Evolutionary conservation across 805 yeast species (phyloP), one percentile per base, ranked within the genome.

Genomic region (Clavispora vitiphila): DNA sequence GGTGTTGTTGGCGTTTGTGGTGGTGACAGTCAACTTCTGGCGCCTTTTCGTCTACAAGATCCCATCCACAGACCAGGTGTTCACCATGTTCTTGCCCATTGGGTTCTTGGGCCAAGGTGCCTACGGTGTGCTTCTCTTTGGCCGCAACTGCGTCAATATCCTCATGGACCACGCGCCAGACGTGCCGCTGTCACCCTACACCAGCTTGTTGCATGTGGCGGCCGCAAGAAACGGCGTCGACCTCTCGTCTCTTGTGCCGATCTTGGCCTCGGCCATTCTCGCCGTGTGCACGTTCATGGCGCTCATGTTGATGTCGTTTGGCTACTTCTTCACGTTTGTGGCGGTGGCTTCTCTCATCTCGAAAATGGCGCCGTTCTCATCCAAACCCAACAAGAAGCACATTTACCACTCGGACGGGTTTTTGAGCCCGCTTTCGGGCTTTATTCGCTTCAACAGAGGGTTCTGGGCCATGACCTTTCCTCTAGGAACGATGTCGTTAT

Each of bases 401-500:
- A 42, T 58, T 8, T 60, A 57, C 44, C 44, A 50, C 18, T n/a
- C 27, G n/a, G 44, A 38, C 47, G 23, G 34, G 27, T 8, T 10
- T 4, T 41, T 40, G 34, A 30, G 47, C 26, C 12, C 29, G 22
- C 43, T 51, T 27, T 39, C 50, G 29, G 64, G 58, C 16, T 43
- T 53, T 29, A 47, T 59, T 27, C 40, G 35, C 37, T 59, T 57
- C 39, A 52, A 45, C 37, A 47, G 50, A 12, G 54, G 56, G 1
- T 60, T 55, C 78, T 86, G 96, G 96, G 80, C 89, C 14, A 76
- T 85, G 69, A 85, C 96, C 48, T 89, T 89, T 81, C 96, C 96
- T 4, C 54, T 88, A 52, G 96, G 96, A 2, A 86, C 65, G 7
- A 47, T 86, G 82, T 69, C 83, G 0, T 58, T 83, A 11, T 78